A percentile compares a stretch with the other conserved stretches of the same genome.
phyloP scores from a whole-genome alignment of 148 eudicot species.

The Drosera capensis region DNA sequence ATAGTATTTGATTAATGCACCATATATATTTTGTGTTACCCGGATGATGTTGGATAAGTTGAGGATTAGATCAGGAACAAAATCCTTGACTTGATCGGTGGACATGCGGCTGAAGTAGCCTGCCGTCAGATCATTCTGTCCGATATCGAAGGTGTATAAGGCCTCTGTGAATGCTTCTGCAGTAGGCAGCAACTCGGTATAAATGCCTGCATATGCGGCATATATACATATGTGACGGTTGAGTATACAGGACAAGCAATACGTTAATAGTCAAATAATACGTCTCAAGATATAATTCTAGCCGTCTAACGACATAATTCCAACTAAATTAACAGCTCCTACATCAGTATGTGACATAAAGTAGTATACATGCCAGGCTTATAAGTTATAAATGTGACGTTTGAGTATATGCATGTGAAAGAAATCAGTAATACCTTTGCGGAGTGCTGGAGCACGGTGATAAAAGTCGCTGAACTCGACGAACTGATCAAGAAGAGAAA shows the following conservation, averaged over 20 bases:
- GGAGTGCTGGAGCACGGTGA: background rate
- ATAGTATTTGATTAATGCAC: background rate
- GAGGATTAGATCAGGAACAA: slow-evolving; percentile 8
- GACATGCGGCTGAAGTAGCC: slow-evolving; percentile 8
- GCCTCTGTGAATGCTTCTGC: slow-evolving; percentile 6
- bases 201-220: slow-evolving; percentile 5
- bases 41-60: background rate
- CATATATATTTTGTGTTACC: slow-evolving; percentile 13
- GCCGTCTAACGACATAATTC: no score
- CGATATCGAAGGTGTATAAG: slow-evolving; percentile 11
- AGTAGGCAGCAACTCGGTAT: slow-evolving; percentile 3
- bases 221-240: no score
- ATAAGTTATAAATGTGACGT: background rate
- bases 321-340: background rate
- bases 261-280: background rate
- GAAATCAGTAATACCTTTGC: background rate
- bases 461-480: slow-evolving; percentile 2
- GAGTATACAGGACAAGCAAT: background rate
- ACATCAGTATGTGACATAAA: background rate
- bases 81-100: slow-evolving; percentile 9
- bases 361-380: background rate
- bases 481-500: slow-evolving; percentile 3
- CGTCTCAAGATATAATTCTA: no score
- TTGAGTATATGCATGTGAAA: background rate
- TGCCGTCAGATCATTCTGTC: slow-evolving; percentile 10